Conservation (phyloP, 2,329 filamentous ascomycete species). For the Neonectria hederae region DNA sequence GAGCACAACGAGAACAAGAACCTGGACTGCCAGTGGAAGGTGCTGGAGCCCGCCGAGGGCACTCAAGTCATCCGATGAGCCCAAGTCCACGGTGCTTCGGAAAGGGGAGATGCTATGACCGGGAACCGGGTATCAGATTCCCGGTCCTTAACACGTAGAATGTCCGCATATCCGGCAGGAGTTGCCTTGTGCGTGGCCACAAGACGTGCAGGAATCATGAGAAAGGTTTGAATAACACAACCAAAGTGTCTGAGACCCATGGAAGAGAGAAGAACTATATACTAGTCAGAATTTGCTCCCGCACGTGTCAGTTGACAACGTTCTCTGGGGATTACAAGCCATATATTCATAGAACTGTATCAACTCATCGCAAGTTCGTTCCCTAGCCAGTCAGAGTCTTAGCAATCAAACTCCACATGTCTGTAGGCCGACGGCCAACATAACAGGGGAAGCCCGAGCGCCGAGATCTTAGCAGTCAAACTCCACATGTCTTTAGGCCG, state of each 20-base stretch:
- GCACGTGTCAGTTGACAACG: not conserved
- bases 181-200: slow-evolving; percentile 2
- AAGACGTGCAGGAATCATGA: not conserved
- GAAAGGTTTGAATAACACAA: slow-evolving; percentile 1
- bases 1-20: slow-evolving; percentile 64
- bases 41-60: slow-evolving; percentile 88
- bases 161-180: slow-evolving; percentile 7
- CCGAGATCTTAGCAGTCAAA: not conserved
- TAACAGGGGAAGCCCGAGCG: not conserved
- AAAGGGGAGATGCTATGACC: not conserved
- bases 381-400: not conserved
- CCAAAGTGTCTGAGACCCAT: not conserved
- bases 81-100: not conserved
- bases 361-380: not conserved
- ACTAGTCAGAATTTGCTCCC: not conserved
- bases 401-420: not conserved
- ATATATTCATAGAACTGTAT: not conserved
- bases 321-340: not conserved
- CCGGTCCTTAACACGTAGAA: slow-evolving; percentile 10
- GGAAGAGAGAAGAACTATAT: no score
- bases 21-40: slow-evolving; percentile 85
- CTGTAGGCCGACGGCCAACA: not conserved
- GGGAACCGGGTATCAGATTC: not conserved
- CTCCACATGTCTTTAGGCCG: not conserved
- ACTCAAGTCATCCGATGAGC: slow-evolving; percentile 56